Evolutionary conservation across 352 stramenopile genomes (phyloP), one percentile per base, ranked within the genome.

Genomic region (Globisporangium lucens): DNA sequence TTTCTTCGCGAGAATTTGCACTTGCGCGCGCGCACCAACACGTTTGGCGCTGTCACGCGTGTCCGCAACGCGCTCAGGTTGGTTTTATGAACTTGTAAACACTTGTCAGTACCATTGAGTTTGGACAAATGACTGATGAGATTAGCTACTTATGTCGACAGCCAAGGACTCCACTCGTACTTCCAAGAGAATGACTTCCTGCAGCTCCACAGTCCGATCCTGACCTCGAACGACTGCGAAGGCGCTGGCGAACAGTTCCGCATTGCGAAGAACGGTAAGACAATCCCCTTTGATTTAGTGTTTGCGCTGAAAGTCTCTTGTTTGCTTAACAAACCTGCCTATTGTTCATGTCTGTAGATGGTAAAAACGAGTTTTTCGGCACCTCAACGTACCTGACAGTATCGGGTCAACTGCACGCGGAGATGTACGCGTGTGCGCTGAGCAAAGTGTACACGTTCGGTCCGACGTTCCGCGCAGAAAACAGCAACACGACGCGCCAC

Each of bases 361-460:
- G 95, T 52, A 98, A 97, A 59, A 77, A 82, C 17, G 91, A 98
- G 65, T 99, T 99, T 73, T 99, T 99, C 73, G 93, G 90, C 12
- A 94, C 93, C 38, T 89, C 90, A 9, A 93, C 96, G 2, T 95
- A 91, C 67, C 78, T 97, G 56, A 97, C 89, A 1, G 91, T 98
- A 1, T 97, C 89, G 8, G 91, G 90, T 9, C 96, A 99, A 76
- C 79, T 99, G 8, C 95, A 97, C 53, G 96, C 79, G 20, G 98
- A 99, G 77, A 98, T 98, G 61, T 98, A 99, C 69, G 97, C 97
- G 12, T 99, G 87, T 69, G 97, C 97, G 8, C 74, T 99, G 61
- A 95, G 96, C 70, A 98, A 99, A 75, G 92, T 99, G 52, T 99
- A 99, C 81, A 99, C 97, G 1, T 99, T 99, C 75, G 98, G 97